These are phyloP conservation scores for Hydnum rufescens DNA, from an alignment of 768 basidiomycete genomes.

Conservation along the genomic window DNA sequence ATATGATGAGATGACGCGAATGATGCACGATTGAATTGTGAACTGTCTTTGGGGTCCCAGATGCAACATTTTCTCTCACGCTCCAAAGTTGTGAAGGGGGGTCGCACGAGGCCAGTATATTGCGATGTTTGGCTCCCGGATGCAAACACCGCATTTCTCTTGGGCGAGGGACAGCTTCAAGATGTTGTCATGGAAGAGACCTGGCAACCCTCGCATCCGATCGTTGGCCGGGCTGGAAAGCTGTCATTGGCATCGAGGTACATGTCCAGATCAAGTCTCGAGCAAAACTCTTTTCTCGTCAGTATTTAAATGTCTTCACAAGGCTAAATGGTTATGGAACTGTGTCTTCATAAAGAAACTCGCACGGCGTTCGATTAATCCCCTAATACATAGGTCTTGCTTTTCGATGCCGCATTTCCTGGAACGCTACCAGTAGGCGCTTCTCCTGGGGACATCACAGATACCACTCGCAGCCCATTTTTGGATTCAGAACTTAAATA, in stretches of 20 bases:
- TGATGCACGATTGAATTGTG: too few relatives aligned
- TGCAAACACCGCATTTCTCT: too few relatives aligned
- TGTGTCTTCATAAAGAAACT: constrained; percentile 19
- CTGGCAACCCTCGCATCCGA: constrained; percentile 9
- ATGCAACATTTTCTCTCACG: too few relatives aligned
- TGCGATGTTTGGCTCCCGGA: too few relatives aligned
- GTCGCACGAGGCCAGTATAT: too few relatives aligned
- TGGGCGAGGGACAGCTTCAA: too few relatives aligned
- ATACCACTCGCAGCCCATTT: not conserved
- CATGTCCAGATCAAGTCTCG: constrained; percentile 86
- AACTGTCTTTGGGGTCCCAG: too few relatives aligned
- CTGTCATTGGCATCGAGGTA: constrained; percentile 85
- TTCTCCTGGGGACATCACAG: constrained; percentile 1
- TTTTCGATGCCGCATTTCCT: constrained; percentile 79
- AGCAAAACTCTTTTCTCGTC: constrained; percentile 72
- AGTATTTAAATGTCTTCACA: too few relatives aligned
- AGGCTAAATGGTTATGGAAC: too few relatives aligned
- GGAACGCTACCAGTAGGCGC: constrained; percentile 71
- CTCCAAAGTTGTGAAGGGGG: too few relatives aligned
- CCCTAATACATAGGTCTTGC: constrained; percentile 55
- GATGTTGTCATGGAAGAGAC: too few relatives aligned
- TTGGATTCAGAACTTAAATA: constrained; percentile 24
- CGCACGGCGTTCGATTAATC: constrained; percentile 21
- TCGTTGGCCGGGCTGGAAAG: constrained; percentile 72
- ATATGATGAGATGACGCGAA: too few relatives aligned